Percentiles rank a stretch among this genome's conserved stretches.
Evolutionary conservation across 768 basidiomycete species (phyloP).

Genomic region (Mycena rebaudengoi): DNA sequence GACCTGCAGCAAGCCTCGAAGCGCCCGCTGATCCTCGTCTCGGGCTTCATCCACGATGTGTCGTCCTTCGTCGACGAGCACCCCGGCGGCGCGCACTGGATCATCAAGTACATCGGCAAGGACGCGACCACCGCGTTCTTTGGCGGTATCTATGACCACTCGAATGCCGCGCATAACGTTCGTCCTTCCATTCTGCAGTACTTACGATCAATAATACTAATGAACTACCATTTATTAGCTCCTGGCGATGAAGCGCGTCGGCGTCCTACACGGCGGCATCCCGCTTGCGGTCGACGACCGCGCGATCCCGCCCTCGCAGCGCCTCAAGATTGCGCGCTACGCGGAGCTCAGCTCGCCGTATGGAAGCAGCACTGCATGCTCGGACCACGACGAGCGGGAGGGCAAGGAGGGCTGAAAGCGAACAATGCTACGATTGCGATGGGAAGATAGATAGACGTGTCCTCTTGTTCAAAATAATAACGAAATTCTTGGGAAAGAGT

Average conservation of each 20-base stretch:
- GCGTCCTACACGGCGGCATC: constrained; percentile 67
- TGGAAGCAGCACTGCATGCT: constrained; percentile 63
- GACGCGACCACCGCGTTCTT: constrained; percentile 97
- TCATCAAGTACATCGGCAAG: constrained; percentile 88
- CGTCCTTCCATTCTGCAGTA: constrained; percentile 30
- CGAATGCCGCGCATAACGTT: constrained; percentile 88
- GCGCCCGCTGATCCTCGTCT: constrained; percentile 86
- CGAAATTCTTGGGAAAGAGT: too few relatives aligned
- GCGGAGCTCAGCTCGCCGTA: constrained; percentile 64
- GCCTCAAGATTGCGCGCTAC: constrained; percentile 73
- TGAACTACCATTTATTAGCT: constrained; percentile 43
- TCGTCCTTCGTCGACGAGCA: constrained; percentile 89
- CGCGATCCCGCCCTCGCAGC: constrained; percentile 75
- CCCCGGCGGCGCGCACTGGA: constrained; percentile 88
- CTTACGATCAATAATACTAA: background rate
- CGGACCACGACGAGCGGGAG: constrained; percentile 43
- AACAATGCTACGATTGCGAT: too few relatives aligned
- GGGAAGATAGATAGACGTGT: too few relatives aligned
- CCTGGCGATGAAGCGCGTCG: constrained; percentile 73
- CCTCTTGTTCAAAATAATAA: too few relatives aligned
- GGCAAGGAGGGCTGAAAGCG: constrained; percentile 18
- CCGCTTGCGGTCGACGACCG: constrained; percentile 69
- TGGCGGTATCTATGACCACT: constrained; percentile 91
- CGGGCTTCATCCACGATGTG: constrained; percentile 95
- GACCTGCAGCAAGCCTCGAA: constrained; percentile 76